Base-by-base conservation (phyloP, 768 basidiomycete species). In the Tephrocybe sp. region DNA sequence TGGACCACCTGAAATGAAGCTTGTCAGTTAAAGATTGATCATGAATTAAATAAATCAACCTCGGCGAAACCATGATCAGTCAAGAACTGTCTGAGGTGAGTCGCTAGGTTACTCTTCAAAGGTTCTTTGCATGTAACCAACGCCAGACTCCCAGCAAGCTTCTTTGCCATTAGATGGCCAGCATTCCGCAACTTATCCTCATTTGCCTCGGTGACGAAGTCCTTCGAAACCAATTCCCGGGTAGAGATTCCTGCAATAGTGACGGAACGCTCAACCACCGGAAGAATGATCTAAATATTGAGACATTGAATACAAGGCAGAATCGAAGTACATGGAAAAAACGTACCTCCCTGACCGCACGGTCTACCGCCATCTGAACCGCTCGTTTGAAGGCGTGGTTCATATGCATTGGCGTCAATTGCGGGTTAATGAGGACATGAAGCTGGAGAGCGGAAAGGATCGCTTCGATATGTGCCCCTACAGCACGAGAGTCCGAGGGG, bases 211-310 rank as follows among this genome's bases (percentile, higher is more conserved):
- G 90, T 92, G 3, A 89, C 93, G 58, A 95, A 99, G 67, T 99
- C 97, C 71, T 98, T 98, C 40, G 86, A 81, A 17, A 97, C 92
- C 9, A 99, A 76, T 65, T 99, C 97, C 33, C 94, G 80, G 15
- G 96, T 96, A 12, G 97, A 98, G 58, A 98, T 98, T 21, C 94
- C 93, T 10, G 96, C 96, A 58, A 99, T 98, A 0, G 97, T 98
- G 20, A 98, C 97, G 18, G 95, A 98, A 46, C 97, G 84, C 62
- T 99, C 97, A 20, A 99, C 95, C 45, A 99, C 96, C 4, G 97
- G 97, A 15, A 95, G 76, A 59, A 99, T 95, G 53, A 98, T 98
- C 86, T 93, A 57, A 20, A 18, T 33, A 5, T 40, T 38, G 54
- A 33, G 23, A 10, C 30, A 28, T 44, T 46, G 54, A 33, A 40